Conservation (phyloP, 2,329 filamentous ascomycete genomes). For the Sporothrix globosa region DNA sequence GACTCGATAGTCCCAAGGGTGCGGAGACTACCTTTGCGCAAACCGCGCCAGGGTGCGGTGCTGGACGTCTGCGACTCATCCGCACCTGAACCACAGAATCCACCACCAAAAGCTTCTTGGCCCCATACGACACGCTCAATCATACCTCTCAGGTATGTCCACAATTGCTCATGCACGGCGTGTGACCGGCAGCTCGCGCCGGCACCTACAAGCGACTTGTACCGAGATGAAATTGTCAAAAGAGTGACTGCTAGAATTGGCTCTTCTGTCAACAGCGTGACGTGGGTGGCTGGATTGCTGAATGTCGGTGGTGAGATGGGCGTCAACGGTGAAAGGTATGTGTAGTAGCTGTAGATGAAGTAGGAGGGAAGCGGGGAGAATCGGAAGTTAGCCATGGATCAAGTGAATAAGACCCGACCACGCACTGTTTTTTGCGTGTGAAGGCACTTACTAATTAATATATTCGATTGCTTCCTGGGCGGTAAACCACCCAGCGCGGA, state of each 20-base stretch:
- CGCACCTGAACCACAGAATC: slow-evolving; percentile 74
- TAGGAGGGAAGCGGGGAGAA: not conserved
- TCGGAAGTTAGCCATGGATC: not conserved
- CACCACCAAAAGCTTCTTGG: slow-evolving; percentile 91
- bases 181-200: slow-evolving; percentile 82
- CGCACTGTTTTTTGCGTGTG: too few species aligned
- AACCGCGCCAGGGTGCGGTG: slow-evolving; percentile 69
- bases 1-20: slow-evolving; percentile 95
- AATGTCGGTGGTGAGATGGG: slow-evolving; percentile 94
- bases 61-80: slow-evolving; percentile 66
- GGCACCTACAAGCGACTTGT: slow-evolving; percentile 76
- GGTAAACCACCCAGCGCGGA: slow-evolving; percentile 96
- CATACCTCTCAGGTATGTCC: slow-evolving; percentile 93
- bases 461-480: slow-evolving; percentile 91
- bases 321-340: slow-evolving; percentile 85
- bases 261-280: slow-evolving; percentile 81
- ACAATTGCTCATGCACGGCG: slow-evolving; percentile 91
- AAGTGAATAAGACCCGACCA: not conserved
- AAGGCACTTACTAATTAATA: slow-evolving; percentile 74
- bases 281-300: slow-evolving; percentile 76
- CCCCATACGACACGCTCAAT: slow-evolving; percentile 94
- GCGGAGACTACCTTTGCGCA: slow-evolving; percentile 77
- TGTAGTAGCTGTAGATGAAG: slow-evolving; percentile 70
- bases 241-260: slow-evolving; percentile 91
- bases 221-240: slow-evolving; percentile 86